Conservation (phyloP, 176 grass and related monocot genomes). For the Chrysopogon serrulatus region DNA sequence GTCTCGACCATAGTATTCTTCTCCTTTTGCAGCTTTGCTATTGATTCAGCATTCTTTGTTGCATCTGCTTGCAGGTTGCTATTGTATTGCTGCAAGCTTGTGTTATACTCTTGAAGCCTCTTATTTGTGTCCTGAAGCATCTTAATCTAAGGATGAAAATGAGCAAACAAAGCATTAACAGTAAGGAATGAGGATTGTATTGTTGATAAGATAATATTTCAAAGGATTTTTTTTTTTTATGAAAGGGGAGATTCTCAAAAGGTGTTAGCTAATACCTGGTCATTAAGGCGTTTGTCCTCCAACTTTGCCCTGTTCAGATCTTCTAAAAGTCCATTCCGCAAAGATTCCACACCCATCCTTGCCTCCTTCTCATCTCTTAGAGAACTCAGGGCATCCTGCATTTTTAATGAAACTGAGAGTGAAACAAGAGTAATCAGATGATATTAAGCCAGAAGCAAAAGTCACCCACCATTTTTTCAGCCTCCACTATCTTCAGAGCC, state of each 20-base stretch:
- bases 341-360: conserved; percentile 28
- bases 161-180: background rate
- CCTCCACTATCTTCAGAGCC: conserved; percentile 36
- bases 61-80: conserved; percentile 77
- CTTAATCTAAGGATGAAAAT: conserved; percentile 45
- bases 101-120: conserved; percentile 83
- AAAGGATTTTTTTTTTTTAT: background rate
- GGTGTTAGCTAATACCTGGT: conserved; percentile 32
- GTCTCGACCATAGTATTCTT: conserved; percentile 86
- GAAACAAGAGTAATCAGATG: background rate
- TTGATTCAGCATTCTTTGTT: conserved; percentile 50
- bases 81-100: conserved; percentile 90
- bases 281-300: conserved; percentile 49
- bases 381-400: conserved; percentile 33
- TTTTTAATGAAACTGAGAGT: background rate
- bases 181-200: background rate
- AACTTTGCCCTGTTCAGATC: conserved; percentile 38
- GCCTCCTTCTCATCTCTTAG: conserved; percentile 42
- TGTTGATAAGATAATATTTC: background rate
- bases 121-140: conserved; percentile 82
- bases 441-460: background rate
- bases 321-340: conserved; percentile 29
- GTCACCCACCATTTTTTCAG: conserved; percentile 47
- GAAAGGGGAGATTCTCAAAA: background rate
- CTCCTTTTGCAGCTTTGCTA: conserved; percentile 70